Conservation (phyloP, 306 rosid species). For the Gillenia trifoliata region DNA sequence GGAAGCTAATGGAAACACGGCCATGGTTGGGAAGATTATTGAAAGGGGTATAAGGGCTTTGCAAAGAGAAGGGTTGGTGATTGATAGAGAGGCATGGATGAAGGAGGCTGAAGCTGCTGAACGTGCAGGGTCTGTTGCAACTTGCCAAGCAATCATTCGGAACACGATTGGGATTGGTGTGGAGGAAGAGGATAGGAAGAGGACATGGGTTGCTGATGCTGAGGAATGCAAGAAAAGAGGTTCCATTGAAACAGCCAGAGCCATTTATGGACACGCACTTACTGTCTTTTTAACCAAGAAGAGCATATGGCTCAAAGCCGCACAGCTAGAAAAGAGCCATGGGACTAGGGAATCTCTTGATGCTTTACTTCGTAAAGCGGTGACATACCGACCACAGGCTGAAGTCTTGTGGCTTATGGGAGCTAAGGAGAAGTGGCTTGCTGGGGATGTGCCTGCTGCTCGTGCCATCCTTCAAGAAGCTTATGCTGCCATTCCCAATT, state of each 20-base stretch:
- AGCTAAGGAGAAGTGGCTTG: constrained; percentile 97
- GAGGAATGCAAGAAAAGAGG: constrained; percentile 94
- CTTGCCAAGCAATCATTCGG: neutral
- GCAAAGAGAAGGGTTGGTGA: constrained; percentile 67
- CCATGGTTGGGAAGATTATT: constrained; percentile 78
- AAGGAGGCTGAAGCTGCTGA: neutral
- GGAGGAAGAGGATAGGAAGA: constrained; percentile 92
- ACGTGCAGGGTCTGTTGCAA: neutral
- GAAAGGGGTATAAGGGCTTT: constrained; percentile 88
- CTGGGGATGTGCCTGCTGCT: constrained; percentile 87
- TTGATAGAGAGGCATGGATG: neutral
- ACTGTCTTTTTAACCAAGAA: constrained; percentile 83
- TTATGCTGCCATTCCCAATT: constrained; percentile 86
- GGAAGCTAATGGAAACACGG: constrained; percentile 84
- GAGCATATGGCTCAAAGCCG: constrained; percentile 96
- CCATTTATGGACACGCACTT: constrained; percentile 35
- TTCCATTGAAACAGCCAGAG: constrained; percentile 69
- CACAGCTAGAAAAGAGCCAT: constrained; percentile 90
- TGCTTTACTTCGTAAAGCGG: constrained; percentile 80
- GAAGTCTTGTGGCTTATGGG: constrained; percentile 99
- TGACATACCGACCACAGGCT: constrained; percentile 86
- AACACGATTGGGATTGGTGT: constrained; percentile 82
- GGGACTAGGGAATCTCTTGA: constrained; percentile 90
- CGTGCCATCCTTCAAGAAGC: constrained; percentile 91
- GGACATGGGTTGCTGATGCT: constrained; percentile 97